These are phyloP conservation scores for Ceratocystis alfenasii DNA, from an alignment of 2,329 filamentous ascomycete species.

Conservation along the genomic window DNA sequence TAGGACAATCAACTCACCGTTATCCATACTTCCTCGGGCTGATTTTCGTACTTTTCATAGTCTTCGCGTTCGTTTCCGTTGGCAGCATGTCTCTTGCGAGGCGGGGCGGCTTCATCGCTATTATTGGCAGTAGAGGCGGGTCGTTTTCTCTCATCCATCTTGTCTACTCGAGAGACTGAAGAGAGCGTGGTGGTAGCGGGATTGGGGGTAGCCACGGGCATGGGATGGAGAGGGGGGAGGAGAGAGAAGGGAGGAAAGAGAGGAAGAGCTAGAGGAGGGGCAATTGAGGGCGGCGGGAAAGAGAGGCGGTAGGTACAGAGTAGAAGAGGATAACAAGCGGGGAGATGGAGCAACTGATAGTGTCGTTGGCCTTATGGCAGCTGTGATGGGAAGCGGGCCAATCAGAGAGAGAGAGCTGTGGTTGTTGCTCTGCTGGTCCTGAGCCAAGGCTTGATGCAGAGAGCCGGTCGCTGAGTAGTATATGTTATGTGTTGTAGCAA, in stretches of 20 bases:
- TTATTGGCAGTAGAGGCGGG: conserved; percentile 57
- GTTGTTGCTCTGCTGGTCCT: no score
- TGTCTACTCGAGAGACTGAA: conserved; percentile 56
- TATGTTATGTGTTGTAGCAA: background rate
- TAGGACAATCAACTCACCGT: conserved; percentile 42
- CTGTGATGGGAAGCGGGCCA: background rate
- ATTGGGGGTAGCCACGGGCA: conserved; percentile 71
- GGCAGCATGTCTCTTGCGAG: conserved; percentile 80
- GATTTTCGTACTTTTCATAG: conserved; percentile 41
- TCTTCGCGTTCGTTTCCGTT: conserved; percentile 59
- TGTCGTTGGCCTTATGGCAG: background rate
- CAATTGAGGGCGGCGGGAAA: background rate
- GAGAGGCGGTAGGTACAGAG: no score
- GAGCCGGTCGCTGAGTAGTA: no score
- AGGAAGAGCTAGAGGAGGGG: background rate
- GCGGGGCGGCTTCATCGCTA: conserved; percentile 72
- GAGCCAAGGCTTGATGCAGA: no score
- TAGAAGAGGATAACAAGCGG: no score
- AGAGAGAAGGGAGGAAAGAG: conserved; percentile 13
- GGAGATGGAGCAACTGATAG: no score
- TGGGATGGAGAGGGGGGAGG: conserved; percentile 50
- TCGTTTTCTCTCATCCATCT: conserved; percentile 98
- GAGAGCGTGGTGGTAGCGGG: conserved; percentile 57
- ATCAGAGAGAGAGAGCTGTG: background rate
- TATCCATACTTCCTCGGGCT: conserved; percentile 50